Evolutionary conservation across 345 rosid genomes (phyloP).

Genomic region (Citrus maxima): DNA sequence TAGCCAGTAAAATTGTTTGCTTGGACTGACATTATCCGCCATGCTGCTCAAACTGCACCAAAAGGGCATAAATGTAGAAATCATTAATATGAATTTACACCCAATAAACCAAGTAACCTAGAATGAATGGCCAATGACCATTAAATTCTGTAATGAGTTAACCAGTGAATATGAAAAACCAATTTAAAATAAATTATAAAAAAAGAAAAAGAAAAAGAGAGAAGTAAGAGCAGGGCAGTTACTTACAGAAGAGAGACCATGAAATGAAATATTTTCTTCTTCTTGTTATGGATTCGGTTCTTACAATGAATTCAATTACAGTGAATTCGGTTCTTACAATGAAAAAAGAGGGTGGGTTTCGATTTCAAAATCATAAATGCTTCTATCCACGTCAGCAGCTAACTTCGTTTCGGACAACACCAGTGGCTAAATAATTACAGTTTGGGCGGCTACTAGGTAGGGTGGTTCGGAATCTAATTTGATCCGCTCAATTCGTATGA

Average conservation of each 20-base stretch:
- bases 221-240: neutral
- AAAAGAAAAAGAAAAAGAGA: no score
- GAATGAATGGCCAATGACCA: neutral
- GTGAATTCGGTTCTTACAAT: neutral
- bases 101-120: neutral
- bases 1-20: slow-evolving; percentile 30
- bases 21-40: slow-evolving; percentile 20
- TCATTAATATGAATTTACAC: neutral
- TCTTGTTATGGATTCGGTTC: no score
- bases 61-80: neutral
- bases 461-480: no score
- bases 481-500: no score
- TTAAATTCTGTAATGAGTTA: neutral
- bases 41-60: slow-evolving; percentile 17
- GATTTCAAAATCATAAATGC: neutral
- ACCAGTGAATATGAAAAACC: neutral
- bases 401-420: neutral
- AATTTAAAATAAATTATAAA: no score
- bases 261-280: no score
- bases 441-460: no score
- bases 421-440: no score
- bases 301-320: neutral
- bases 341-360: neutral
- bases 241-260: neutral
- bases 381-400: neutral